Evolutionary conservation across 2,329 filamentous ascomycete species (phyloP), one percentile per base, ranked within the genome.

Genomic region (Penicillium sp.): DNA sequence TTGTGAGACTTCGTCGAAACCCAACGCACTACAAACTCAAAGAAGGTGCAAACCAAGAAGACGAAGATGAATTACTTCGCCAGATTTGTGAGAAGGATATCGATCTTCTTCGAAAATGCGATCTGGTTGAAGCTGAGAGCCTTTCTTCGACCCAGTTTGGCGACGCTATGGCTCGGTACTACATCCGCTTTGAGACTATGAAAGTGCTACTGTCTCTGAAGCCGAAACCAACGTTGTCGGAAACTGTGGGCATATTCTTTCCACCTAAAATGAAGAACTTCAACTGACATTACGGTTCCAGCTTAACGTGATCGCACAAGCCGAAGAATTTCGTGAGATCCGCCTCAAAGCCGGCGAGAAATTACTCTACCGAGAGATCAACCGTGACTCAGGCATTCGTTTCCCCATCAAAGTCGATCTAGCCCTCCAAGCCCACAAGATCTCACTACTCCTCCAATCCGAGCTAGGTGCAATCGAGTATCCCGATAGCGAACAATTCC

Each of bases 91-190:
- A 79, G 57, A 79, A 79, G 44, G 81, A 86, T 51, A 79, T 93
- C 35, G 75, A 72, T 10, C 72, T 82, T n/a, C 72, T 94, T 1
- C 76, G 81, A 51, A 75, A 84, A 24, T 66, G 73, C 33, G 71
- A 76, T 1, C 72, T 93, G 6, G 72, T 89, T 12, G 74, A 73
- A 2, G 53, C 65, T 2, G 65, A 72, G 0, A 68, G 68, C 4
- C 75, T 91, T 42, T 73, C 69, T 24, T 81, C 80, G 39, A 91
- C 86, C 0, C 80, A 83, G 43, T 87, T 85, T 61, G 88, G 88
- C 1, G 77, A 84, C 49, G 84, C 84, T 4, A 94, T 95, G 88
- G 85, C 87, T 38, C 79, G 81, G 42, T 94, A 91, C 64, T 91
- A 88, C 70, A 73, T 93, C 3, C 80, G 80, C 21, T 90, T 90